Evolutionary conservation across 768 basidiomycete genomes (phyloP).

Genomic region (Boletus rubescentipes): DNA sequence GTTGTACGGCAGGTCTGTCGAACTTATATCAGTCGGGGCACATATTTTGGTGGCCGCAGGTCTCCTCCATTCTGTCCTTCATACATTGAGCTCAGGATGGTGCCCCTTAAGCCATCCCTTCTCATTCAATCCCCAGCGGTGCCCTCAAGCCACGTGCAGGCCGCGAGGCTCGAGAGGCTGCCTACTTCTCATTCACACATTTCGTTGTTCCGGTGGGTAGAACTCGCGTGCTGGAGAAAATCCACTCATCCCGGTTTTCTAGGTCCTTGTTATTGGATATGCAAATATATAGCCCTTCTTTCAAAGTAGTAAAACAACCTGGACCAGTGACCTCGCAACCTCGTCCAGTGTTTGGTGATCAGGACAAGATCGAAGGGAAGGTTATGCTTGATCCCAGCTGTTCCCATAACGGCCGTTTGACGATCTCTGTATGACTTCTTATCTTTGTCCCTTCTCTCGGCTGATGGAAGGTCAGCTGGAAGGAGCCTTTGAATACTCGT

Average conservation of each 20-base stretch:
- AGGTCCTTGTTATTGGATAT: constrained; percentile 60
- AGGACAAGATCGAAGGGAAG: constrained; percentile 59
- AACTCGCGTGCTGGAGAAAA: background rate
- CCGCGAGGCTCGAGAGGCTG: constrained; percentile 21
- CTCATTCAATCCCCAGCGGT: constrained; percentile 8
- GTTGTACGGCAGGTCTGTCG: constrained; percentile 24
- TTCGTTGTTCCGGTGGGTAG: constrained; percentile 49
- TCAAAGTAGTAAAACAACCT: constrained; percentile 42
- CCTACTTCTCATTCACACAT: constrained; percentile 39
- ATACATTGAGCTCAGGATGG: constrained; percentile 17
- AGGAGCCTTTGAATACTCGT: constrained; percentile 53
- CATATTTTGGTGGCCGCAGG: background rate
- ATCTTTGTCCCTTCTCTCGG: background rate
- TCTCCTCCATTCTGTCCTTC: background rate
- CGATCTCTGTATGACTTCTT: constrained; percentile 46
- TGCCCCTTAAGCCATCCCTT: constrained; percentile 19
- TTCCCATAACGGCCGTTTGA: constrained; percentile 53
- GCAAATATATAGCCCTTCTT: constrained; percentile 60
- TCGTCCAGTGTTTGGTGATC: constrained; percentile 56
- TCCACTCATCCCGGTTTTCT: constrained; percentile 6
- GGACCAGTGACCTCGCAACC: constrained; percentile 27
- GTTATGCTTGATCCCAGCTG: constrained; percentile 55
- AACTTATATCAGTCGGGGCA: constrained; percentile 19
- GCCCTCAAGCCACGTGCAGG: constrained; percentile 37
- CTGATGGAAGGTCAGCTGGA: constrained; percentile 47